phyloP scores from a whole-genome alignment of 139 green algal genomes.

The Nannochloris sp. region DNA sequence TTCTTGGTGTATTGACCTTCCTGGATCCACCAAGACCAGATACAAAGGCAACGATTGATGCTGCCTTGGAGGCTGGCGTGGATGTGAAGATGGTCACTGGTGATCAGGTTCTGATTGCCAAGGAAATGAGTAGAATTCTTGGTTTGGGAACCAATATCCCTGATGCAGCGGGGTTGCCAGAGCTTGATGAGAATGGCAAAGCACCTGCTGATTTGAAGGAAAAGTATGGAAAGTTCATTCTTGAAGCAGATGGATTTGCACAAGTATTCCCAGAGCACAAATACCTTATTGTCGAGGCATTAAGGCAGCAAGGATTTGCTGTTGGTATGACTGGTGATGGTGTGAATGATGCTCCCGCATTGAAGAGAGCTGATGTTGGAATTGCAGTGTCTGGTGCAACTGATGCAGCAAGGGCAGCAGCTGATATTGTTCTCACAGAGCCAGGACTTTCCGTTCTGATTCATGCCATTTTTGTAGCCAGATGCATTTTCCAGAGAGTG shows the following conservation, averaged over 20 bases:
- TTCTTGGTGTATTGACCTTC: slow-evolving; percentile 79
- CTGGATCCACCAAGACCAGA: slow-evolving; percentile 78
- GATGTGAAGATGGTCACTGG: slow-evolving; percentile 89
- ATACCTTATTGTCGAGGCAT: slow-evolving; percentile 69
- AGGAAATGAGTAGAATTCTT: slow-evolving; percentile 68
- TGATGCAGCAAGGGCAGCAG: slow-evolving; percentile 72
- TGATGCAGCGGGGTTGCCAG: slow-evolving; percentile 44
- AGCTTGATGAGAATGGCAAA: slow-evolving; percentile 51
- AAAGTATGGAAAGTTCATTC: slow-evolving; percentile 58
- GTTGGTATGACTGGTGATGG: slow-evolving; percentile 83
- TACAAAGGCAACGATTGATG: slow-evolving; percentile 68
- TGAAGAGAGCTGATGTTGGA: slow-evolving; percentile 77
- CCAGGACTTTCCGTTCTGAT: slow-evolving; percentile 69
- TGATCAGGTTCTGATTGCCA: slow-evolving; percentile 77
- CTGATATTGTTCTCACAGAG: slow-evolving; percentile 84
- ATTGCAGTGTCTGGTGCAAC: slow-evolving; percentile 75
- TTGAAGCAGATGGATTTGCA: slow-evolving; percentile 73
- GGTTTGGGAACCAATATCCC: slow-evolving; percentile 75
- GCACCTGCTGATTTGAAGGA: slow-evolving; percentile 57
- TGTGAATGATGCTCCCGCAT: slow-evolving; percentile 81
- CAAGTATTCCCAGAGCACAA: slow-evolving; percentile 71
- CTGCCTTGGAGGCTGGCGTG: slow-evolving; percentile 60
- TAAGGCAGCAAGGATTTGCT: slow-evolving; percentile 55
- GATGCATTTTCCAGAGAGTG: slow-evolving; percentile 72
- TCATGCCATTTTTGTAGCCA: slow-evolving; percentile 56